Evolutionary conservation across 495 filamentous ascomycete species (phyloP).

Genomic region (Clavariopsis aquatica): DNA sequence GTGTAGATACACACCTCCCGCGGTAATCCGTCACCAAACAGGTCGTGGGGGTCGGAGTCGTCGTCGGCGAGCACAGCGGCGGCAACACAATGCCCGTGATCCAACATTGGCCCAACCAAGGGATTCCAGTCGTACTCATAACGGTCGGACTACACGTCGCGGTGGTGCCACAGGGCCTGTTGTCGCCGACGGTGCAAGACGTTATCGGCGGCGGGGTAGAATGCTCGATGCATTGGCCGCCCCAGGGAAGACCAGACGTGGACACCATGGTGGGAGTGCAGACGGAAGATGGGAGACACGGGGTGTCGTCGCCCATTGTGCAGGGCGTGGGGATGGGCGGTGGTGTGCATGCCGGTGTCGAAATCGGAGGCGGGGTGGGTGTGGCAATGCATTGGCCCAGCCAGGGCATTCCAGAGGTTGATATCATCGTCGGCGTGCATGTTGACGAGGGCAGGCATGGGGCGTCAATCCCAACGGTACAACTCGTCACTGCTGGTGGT

Average conservation of each 20-base stretch:
- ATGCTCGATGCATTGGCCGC: slow-evolving; percentile 23
- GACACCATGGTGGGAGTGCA: slow-evolving; percentile 32
- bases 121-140: slow-evolving; percentile 3
- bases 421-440: slow-evolving; percentile 23
- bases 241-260: slow-evolving; percentile 19
- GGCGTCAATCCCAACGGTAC: slow-evolving; percentile 22
- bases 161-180: slow-evolving; percentile 9
- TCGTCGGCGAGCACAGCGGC: slow-evolving; percentile 4
- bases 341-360: not conserved
- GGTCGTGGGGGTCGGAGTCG: slow-evolving; percentile 1
- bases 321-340: slow-evolving; percentile 3
- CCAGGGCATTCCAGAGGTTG: slow-evolving; percentile 18
- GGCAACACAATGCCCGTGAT: not conserved
- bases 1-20: no score
- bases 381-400: slow-evolving; percentile 17
- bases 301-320: slow-evolving; percentile 18
- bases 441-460: slow-evolving; percentile 3
- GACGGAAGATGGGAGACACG: slow-evolving; percentile 14
- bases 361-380: not conserved
- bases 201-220: slow-evolving; percentile 15
- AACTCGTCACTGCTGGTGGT: slow-evolving; percentile 5
- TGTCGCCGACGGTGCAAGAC: slow-evolving; percentile 22
- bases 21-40: no score
- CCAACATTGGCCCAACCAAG: slow-evolving; percentile 17
- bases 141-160: slow-evolving; percentile 21